Evolutionary conservation across 345 rosid species (phyloP), one percentile per base, ranked within the genome.

Genomic region (Streptanthus diversifolius): DNA sequence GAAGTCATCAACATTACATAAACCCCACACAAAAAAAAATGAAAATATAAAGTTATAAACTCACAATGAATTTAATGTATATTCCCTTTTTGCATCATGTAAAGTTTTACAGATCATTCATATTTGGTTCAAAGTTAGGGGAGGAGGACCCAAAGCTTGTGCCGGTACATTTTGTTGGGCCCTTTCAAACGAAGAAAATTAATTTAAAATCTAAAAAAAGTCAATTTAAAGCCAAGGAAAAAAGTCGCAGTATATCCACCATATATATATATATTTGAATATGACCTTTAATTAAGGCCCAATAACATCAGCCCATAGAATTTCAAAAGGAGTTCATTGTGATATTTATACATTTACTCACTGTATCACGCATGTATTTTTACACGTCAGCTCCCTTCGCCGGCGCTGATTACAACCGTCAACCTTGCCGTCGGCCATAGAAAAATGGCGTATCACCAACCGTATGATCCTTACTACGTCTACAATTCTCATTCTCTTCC

Each of bases 381-480:
- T 24, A 48, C 67, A 59, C 72, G 47, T 21, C 73, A 75, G 63
- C 57, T 60, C 11, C 24, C 5, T 29, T 40, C 49, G 63, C 79
- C 79, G 79, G 79, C 63, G 79, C 5, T 60, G 21, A 41, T n/a
- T 10, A 18, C 52, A 8, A 41, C 63, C 74, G 73, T 49, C 62
- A 22, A 36, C 17, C 5, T 75, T 41, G 33, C 69, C 74, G 69
- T 55, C 79, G 63, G 35, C 57, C 41, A 27, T 41, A 24, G 47
- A 43, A n/a, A 48, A 57, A 87, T 86, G 90, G 85, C 88, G 19
- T 67, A 66, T 40, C 85, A 80, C 59, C 89, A 70, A 36, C 82
- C 81, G 5, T 87, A 82, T 81, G 92, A 87, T 70, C 88, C 93
- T 7, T 86, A 81, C 80, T 86, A 74, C 77, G 80, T 72, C 19